phyloP scores from a whole-genome alignment of 2,329 filamentous ascomycete species.

The Penicillium fuscoglaucum region DNA sequence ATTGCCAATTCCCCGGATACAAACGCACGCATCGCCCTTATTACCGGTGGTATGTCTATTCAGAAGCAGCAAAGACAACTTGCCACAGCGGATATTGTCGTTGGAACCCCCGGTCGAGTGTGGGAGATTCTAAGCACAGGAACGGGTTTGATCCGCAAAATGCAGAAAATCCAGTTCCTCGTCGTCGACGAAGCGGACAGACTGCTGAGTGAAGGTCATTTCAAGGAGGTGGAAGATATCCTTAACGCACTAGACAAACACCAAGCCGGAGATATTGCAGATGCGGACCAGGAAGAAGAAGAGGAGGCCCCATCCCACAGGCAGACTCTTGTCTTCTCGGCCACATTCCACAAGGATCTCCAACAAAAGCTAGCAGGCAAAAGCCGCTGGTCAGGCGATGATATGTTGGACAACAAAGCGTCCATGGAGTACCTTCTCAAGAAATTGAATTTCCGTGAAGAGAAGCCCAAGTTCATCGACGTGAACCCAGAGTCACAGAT shows the following conservation, averaged over 20 bases:
- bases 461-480: slow-evolving; percentile 86
- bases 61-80: slow-evolving; percentile 90
- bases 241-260: slow-evolving; percentile 73
- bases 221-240: slow-evolving; percentile 91
- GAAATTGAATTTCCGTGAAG: slow-evolving; percentile 82
- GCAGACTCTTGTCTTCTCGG: slow-evolving; percentile 94
- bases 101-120: slow-evolving; percentile 85
- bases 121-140: slow-evolving; percentile 91
- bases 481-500: slow-evolving; percentile 87
- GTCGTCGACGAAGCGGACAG: slow-evolving; percentile 95
- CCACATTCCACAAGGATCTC: slow-evolving; percentile 87
- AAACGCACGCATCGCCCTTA: slow-evolving; percentile 67
- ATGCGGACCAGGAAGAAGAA: slow-evolving; percentile 36
- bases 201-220: slow-evolving; percentile 86
- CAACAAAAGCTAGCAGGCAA: slow-evolving; percentile 89
- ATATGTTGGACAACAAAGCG: slow-evolving; percentile 70
- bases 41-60: slow-evolving; percentile 91
- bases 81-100: slow-evolving; percentile 82
- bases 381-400: slow-evolving; percentile 56
- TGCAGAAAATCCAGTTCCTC: slow-evolving; percentile 75
- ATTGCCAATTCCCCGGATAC: slow-evolving; percentile 66
- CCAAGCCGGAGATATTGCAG: slow-evolving; percentile 42
- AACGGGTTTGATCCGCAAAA: slow-evolving; percentile 64
- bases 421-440: slow-evolving; percentile 92
- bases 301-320: slow-evolving; percentile 52